Evolutionary conservation across 2,329 filamentous ascomycete genomes (phyloP).

Genomic region (Pyricularia sp.): DNA sequence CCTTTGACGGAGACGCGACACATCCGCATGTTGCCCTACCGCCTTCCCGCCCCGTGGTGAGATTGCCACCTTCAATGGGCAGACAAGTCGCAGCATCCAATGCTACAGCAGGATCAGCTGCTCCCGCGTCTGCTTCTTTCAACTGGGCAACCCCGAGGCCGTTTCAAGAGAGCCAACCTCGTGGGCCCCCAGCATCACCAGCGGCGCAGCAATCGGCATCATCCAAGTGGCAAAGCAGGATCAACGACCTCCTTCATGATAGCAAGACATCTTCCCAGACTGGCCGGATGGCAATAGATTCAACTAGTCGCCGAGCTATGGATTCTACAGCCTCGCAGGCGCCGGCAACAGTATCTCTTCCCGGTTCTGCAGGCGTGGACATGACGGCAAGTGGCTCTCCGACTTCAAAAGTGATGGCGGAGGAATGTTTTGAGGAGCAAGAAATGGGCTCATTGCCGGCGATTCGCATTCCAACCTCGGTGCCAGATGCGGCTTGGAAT

Average conservation of each 20-base stretch:
- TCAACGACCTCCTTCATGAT: conserved; percentile 67
- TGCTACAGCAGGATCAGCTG: not conserved
- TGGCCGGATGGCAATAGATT: conserved; percentile 49
- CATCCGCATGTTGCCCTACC: conserved; percentile 60
- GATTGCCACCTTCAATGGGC: conserved; percentile 42
- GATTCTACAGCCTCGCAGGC: not conserved
- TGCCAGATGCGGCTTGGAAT: conserved; percentile 50
- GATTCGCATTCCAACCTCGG: conserved; percentile 51
- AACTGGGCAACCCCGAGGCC: conserved; percentile 22
- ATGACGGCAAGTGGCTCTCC: conserved; percentile 22
- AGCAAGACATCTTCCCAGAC: conserved; percentile 43
- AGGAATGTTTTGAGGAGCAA: conserved; percentile 70
- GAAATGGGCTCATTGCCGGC: conserved; percentile 67
- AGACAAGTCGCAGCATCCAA: not conserved
- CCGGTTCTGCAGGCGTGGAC: not conserved
- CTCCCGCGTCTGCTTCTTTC: conserved; percentile 10
- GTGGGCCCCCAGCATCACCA: conserved; percentile 9
- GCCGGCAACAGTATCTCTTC: conserved; percentile 2
- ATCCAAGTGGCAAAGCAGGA: conserved; percentile 56
- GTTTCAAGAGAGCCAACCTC: conserved; percentile 15
- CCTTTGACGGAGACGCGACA: conserved; percentile 51
- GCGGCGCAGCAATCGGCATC: conserved; percentile 4
- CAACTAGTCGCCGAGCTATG: conserved; percentile 27
- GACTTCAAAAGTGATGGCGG: conserved; percentile 56
- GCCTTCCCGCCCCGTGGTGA: conserved; percentile 61